Conservation (phyloP, 2,329 filamentous ascomycete species). For the Trichoderma asperellum region DNA sequence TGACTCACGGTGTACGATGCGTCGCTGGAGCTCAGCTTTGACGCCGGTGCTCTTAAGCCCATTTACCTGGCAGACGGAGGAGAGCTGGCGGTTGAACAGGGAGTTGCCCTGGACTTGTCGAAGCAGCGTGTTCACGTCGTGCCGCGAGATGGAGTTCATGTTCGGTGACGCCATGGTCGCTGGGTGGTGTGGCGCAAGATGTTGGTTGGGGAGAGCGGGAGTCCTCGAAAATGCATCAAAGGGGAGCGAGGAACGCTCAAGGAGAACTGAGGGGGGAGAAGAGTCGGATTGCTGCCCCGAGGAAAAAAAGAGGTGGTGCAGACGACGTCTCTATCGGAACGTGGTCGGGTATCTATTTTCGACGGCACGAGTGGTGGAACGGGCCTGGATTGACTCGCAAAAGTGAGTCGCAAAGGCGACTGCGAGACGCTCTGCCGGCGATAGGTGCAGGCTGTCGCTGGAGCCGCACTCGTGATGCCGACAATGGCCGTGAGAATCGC, state of each 20-base stretch:
- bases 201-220: constrained; percentile 2
- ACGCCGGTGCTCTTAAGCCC: constrained; percentile 78
- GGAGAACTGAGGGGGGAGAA: not conserved
- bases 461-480: constrained; percentile 6
- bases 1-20: constrained; percentile 76
- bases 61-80: constrained; percentile 75
- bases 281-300: constrained; percentile 1
- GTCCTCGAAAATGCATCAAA: constrained; percentile 25
- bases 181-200: constrained; percentile 19
- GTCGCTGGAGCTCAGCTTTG: constrained; percentile 78
- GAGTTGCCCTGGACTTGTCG: constrained; percentile 49
- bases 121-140: constrained; percentile 52
- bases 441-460: constrained; percentile 3
- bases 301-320: not conserved
- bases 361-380: not conserved
- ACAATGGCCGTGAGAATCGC: constrained; percentile 8
- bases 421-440: not conserved
- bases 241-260: not conserved
- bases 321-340: not conserved
- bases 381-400: not conserved
- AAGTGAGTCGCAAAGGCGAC: constrained; percentile 1
- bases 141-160: constrained; percentile 39
- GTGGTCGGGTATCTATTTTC: not conserved
- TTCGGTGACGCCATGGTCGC: constrained; percentile 35
- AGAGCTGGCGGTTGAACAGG: constrained; percentile 67